Evolutionary conservation across 2,329 filamentous ascomycete species (phyloP), one percentile per base, ranked within the genome.

Genomic region (Atkinsonella texensis): DNA sequence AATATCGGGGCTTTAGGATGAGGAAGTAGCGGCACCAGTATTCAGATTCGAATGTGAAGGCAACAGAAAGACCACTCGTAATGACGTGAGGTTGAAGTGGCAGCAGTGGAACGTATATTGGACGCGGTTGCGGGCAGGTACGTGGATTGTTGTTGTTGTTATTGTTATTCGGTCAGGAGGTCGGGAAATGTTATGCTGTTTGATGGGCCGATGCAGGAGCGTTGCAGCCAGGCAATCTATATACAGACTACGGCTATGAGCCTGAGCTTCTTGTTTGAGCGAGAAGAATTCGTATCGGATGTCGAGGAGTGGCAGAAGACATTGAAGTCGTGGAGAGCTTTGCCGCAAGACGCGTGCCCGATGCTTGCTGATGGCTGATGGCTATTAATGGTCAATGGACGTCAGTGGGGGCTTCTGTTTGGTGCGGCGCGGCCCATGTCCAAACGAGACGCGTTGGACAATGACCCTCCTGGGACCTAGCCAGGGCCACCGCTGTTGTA

Each of bases 381-480:
- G 4, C 18, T 15, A 13, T 8, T 28, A 28, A 28, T 28, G 28
- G 28, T 8, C 28, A 5, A 23, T 23, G 8, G 43, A 15, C 10
- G 15, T 28, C 31, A 46, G 43, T 12, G 18, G 18, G 12, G 33
- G 13, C 33, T 23, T 23, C 20, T 35, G 33, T 35, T 35, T 35
- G 33, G 33, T 13, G 13, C 6, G 35, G 35, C 35, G 35, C 15
- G 35, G 35, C 35, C 35, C 35, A 13, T 38, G 45, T 35, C 31
- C 13, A 17, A 18, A 47, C 17, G 5, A 41, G 20, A 40, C 49
- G 52, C 52, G 52, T 54, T 49, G 49, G 51, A 47, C 41, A 48
- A 46, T 44, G 48, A 45, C 18, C n/a, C n/a, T 38, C 11, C 35
- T 15, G 35, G 35, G 7, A 38, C 35, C 28, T 38, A 15, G 35